Base-by-base conservation (phyloP, 148 eudicot species). In the Rhododendron henanense region DNA sequence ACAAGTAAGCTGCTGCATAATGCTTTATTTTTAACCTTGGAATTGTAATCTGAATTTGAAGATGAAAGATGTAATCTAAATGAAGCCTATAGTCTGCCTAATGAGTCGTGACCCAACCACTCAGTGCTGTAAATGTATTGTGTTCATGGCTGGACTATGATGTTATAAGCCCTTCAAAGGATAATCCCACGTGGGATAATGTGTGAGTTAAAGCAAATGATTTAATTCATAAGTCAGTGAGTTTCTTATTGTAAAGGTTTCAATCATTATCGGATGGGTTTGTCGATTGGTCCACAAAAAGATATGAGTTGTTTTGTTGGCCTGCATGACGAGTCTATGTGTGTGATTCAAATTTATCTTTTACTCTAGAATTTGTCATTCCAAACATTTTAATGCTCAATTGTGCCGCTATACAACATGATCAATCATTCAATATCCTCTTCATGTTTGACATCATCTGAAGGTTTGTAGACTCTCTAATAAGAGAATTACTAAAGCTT, bases 21-120 rank as follows among this genome's bases (percentile, higher is more conserved):
- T 84, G 39, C 31, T 28, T 55, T 44, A 84, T 69, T 47, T 71
- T 71, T 35, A 45, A 84, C 21, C 53, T 65, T 84, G 85, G 37
- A 59, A 59, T 44, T 71, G 47, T 84, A 25, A 5, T 21, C 28
- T 19, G 4, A 84, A 53, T 19, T 74, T 21, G 37, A 28, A 28
- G 37, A n/a, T 28, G 74, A 28, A 28, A 69, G 35, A 71, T 31
- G 37, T 31, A 13, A 71, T 71, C 31, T 65, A 9, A 65, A 13
- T 25, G 8, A 51, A 75, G 50, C 35, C 14, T 53, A 78, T 19
- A 41, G 76, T 53, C 45, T 50, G 67, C 85, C 47, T 21, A 10
- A 5, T 9, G 63, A 23, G 19, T 44, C 16, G 23, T 33, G 63
- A 23, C 10, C 37, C 9, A 25, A 23, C 19, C 5, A 39, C 59